Base-by-base conservation (phyloP, 805 yeast species). In the Pichia membranifaciens region DNA sequence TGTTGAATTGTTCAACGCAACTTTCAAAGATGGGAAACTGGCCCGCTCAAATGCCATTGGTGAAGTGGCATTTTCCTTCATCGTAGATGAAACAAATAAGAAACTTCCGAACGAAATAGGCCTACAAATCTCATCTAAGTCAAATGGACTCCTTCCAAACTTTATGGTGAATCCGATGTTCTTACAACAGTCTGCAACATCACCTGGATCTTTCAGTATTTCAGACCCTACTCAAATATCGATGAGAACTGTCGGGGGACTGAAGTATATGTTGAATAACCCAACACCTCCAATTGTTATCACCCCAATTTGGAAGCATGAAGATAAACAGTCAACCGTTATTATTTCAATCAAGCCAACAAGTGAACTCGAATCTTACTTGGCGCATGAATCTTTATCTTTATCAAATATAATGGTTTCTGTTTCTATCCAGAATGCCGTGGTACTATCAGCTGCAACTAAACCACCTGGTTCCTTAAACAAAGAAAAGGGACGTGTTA, bases 401-500 rank as follows among this genome's bases (percentile, higher is more conserved):
- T 72, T 87, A 40, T 70, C 81, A n/a, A 80, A 84, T 55, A 66
- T 84, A 44, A 71, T 76, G 34, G 72, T 85, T 6, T 73, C 83
- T 7, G 87, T 81, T 5, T 74, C 84, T 3, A 70, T 84, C 45
- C 69, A 73, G 16, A 84, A 82, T 33, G 82, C 85, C 10, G 74
- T 78, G 16, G 75, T 84, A 3, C 69, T 81, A 1, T 73, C 82
- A 18, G 97, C 96, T 0, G 81, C 89, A 51, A 84, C 96, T 3
- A 87, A 86, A 62, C 99, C 99, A 5, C 82, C 85, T 47, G 98
- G 97, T 48, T 79, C 95, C 1, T 91, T 89, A 72, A 87, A 84
- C 66, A 84, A 79, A 59, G 97, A 89, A 44, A 82, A 80, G 60
- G 83, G 80, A 55, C 78, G 97, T 66, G 82, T 93, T 49, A 83